Conservation (phyloP, 352 stramenopile species). For the Halophytophthora batemanensis region DNA sequence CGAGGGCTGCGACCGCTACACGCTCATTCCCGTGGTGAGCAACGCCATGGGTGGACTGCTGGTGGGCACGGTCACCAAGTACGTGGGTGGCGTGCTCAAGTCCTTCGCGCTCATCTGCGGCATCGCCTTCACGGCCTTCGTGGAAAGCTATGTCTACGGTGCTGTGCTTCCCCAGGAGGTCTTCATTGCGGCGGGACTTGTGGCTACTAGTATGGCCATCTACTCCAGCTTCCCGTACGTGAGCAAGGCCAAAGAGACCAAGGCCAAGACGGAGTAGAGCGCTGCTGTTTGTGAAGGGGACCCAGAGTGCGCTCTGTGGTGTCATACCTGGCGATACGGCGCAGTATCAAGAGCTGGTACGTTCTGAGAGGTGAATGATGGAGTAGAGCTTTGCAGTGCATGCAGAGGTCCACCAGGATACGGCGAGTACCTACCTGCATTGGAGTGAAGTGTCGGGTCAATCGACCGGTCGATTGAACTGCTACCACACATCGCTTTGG, state of each 20-base stretch:
- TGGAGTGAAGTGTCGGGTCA: too few species aligned
- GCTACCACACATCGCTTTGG: too few species aligned
- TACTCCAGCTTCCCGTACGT: conserved; percentile 77
- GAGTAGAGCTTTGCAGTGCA: too few species aligned
- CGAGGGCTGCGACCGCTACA: conserved; percentile 71
- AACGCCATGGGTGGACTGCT: conserved; percentile 82
- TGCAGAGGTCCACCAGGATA: too few species aligned
- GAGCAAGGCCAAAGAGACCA: conserved; percentile 19
- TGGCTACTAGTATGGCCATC: conserved; percentile 63
- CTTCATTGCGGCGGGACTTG: conserved; percentile 65
- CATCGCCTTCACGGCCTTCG: conserved; percentile 84
- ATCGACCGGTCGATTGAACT: too few species aligned
- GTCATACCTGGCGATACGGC: too few species aligned
- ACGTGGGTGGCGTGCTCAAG: conserved; percentile 89
- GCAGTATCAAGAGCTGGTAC: too few species aligned
- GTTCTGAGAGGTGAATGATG: too few species aligned
- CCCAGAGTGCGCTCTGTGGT: too few species aligned
- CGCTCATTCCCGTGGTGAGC: conserved; percentile 74
- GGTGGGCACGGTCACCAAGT: conserved; percentile 86
- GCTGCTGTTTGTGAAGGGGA: background rate
- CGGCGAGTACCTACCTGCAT: too few species aligned
- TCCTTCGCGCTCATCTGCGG: conserved; percentile 87
- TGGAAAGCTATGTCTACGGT: conserved; percentile 73
- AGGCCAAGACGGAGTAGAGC: conserved; percentile 34
- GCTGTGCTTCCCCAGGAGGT: conserved; percentile 55